Evolutionary conservation across 768 basidiomycete genomes (phyloP), one percentile per base, ranked within the genome.

Genomic region (Boletus rex-veris): DNA sequence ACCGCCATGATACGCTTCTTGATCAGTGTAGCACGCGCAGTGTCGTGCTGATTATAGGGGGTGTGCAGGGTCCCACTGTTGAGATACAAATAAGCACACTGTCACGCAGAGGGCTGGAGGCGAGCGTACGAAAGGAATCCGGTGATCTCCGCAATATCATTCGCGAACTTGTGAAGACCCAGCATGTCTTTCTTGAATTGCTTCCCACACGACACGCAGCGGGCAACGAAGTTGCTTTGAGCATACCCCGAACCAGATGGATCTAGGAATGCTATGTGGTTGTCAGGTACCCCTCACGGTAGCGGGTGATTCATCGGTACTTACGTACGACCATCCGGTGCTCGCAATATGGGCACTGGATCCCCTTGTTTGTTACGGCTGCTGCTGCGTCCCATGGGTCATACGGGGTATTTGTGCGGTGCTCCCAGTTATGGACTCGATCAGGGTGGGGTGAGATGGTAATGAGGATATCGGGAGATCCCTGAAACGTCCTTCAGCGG

Each of bases 191-290:
- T 75, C 2, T 61, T 76, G 28, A 83, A 75, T 0, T 38, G 42
- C 38, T 64, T 60, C 0, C 38, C 18, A 49, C 80, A 83, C 3
- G 36, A 26, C 2, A 42, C 21, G 49, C 81, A 83, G 11, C 4
- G 8, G 0, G 55, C 35, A 1, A 9, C 45, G 46, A 83, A 83
- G 0, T 62, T 58, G 4, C 65, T 64, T 54, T 82, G 81, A 3
- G 77, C 63, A 53, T 82, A 82, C 1, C 82, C 82, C 0, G 65
- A 71, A 5, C 76, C 80, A 0, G 57, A 37, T 5, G 55, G 43
- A 5, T 62, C 70, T 53, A 78, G 57, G 38, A 75, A 75, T 4
- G 74, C 80, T 81, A 31, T 9, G 11, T 14, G 3, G 26, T 19
- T 6, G 40, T 57, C 31, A 64, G 30, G n/a, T 12, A n/a, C 18